Conservation (phyloP, 2,329 filamentous ascomycete species). For the Hypoxylon sp. region DNA sequence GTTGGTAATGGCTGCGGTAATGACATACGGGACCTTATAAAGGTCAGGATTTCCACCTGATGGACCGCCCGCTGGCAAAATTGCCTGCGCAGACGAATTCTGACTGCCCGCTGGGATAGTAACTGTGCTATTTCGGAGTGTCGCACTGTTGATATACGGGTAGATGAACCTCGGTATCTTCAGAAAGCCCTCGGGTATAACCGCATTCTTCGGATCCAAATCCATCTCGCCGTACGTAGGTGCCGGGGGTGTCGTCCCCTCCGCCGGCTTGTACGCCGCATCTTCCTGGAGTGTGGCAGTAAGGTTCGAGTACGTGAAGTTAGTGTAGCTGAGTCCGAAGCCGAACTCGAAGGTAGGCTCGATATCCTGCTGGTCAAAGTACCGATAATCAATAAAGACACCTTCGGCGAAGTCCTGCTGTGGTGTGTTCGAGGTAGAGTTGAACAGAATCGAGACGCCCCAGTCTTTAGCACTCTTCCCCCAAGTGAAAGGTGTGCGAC, state of each 20-base stretch:
- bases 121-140: slow-evolving; percentile 61
- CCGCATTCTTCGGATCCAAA: slow-evolving; percentile 41
- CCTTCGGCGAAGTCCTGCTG: slow-evolving; percentile 83
- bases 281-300: slow-evolving; percentile 64
- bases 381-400: slow-evolving; percentile 83
- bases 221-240: slow-evolving; percentile 72
- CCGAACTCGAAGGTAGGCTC: slow-evolving; percentile 85
- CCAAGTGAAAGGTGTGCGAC: slow-evolving; percentile 83
- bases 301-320: slow-evolving; percentile 79
- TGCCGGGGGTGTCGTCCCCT: slow-evolving; percentile 72
- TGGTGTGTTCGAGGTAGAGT: slow-evolving; percentile 73
- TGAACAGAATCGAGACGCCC: slow-evolving; percentile 74
- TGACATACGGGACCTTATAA: slow-evolving; percentile 77
- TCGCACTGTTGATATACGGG: slow-evolving; percentile 76
- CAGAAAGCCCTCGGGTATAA: slow-evolving; percentile 67
- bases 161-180: slow-evolving; percentile 73
- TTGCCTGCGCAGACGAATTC: slow-evolving; percentile 70
- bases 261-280: slow-evolving; percentile 69
- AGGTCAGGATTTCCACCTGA: slow-evolving; percentile 76
- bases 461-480: slow-evolving; percentile 76
- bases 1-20: slow-evolving; percentile 78
- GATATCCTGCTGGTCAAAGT: slow-evolving; percentile 76
- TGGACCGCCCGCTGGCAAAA: slow-evolving; percentile 63
- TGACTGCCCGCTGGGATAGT: slow-evolving; percentile 71
- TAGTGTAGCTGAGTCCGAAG: slow-evolving; percentile 85